Base-by-base conservation (phyloP, 371 early-diverging fungal genomes). In the Mycotypha africana region DNA sequence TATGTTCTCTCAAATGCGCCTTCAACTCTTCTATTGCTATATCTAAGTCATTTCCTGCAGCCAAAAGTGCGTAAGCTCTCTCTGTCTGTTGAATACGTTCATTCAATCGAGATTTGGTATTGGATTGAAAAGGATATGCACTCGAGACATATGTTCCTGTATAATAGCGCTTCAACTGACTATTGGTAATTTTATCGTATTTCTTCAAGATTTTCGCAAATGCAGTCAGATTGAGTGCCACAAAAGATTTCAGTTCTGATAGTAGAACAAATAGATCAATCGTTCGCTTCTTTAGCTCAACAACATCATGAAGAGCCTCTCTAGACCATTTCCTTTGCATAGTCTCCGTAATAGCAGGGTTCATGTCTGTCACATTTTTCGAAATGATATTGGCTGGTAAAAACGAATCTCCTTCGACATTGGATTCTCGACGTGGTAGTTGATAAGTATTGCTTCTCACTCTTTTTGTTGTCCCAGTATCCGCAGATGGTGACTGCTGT, bases 171-270 rank as follows among this genome's bases (percentile, higher is more conserved):
- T 78, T 79, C 39, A 87, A 69, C 17, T 79, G 73, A 35, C 64
- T 78, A 42, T 74, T 65, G 5, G 89, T 85, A 25, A 89, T 88
- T 65, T 96, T 98, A 73, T 98, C 98, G 54, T 88, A 94, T 67
- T 98, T 97, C 64, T 96, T 97, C 16, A 97, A 67, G 49, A 97
- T 91, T 64, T 95, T 98, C 53, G 85, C 75, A 70, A 98, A 97
- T 3, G 96, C 97, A 0, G 95, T 96, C 49, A 82, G 69, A 76
- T 99, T 97, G 33, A 98, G 81, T 32, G 91, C 86, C 12, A 86
- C 87, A 62, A 88, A 99, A 2, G 93, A 85, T 42, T 90, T 86
- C 9, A 97, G 72, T 51, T 94, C 94, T 21, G 84, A 83, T 2
- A 95, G 58, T 36, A 82, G 56, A 14, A 92, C 88, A 61, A 85